A percentile compares a stretch with the other conserved stretches of the same genome.
These are phyloP conservation scores for Calocera viscosa DNA, from an alignment of 768 basidiomycete genomes.

Conservation along the genomic window DNA sequence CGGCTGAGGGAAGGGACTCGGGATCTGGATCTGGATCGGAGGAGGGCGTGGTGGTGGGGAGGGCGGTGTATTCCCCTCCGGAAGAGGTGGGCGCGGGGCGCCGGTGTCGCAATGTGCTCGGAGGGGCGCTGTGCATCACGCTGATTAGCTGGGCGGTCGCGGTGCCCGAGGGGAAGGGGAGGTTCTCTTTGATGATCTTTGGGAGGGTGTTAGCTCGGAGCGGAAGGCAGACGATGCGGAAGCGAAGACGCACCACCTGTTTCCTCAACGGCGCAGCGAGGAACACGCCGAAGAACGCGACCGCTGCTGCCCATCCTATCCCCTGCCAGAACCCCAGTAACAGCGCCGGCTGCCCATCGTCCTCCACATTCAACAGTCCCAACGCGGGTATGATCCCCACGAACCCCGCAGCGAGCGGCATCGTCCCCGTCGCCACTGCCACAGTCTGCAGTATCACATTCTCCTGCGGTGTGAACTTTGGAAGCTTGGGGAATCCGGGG, in stretches of 20 bases:
- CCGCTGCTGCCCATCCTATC: slow-evolving; percentile 74
- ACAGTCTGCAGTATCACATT: slow-evolving; percentile 91
- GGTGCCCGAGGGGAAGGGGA: slow-evolving; percentile 88
- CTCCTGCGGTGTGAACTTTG: slow-evolving; percentile 75
- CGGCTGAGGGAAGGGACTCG: slow-evolving; percentile 9
- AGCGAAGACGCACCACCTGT: slow-evolving; percentile 63
- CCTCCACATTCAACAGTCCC: slow-evolving; percentile 53
- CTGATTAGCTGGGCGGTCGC: slow-evolving; percentile 92
- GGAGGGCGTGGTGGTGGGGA: neutral
- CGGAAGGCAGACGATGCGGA: neutral
- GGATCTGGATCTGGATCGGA: neutral
- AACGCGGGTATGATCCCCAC: slow-evolving; percentile 91
- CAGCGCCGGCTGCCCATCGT: slow-evolving; percentile 68
- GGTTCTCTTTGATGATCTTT: slow-evolving; percentile 86
- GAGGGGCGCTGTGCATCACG: slow-evolving; percentile 67
- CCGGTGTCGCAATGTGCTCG: slow-evolving; percentile 39
- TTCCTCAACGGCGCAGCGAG: slow-evolving; percentile 87
- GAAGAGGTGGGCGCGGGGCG: slow-evolving; percentile 14
- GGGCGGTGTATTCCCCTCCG: slow-evolving; percentile 9
- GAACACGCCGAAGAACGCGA: slow-evolving; percentile 98
- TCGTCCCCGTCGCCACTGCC: slow-evolving; percentile 83
- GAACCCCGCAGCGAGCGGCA: slow-evolving; percentile 78
- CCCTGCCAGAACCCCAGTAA: slow-evolving; percentile 59
- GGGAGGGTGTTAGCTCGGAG: slow-evolving; percentile 11
- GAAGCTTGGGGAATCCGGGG: slow-evolving; percentile 34